Conservation (phyloP, 2,329 filamentous ascomycete genomes). For the Ophiocordyceps camponoti-floridani region DNA sequence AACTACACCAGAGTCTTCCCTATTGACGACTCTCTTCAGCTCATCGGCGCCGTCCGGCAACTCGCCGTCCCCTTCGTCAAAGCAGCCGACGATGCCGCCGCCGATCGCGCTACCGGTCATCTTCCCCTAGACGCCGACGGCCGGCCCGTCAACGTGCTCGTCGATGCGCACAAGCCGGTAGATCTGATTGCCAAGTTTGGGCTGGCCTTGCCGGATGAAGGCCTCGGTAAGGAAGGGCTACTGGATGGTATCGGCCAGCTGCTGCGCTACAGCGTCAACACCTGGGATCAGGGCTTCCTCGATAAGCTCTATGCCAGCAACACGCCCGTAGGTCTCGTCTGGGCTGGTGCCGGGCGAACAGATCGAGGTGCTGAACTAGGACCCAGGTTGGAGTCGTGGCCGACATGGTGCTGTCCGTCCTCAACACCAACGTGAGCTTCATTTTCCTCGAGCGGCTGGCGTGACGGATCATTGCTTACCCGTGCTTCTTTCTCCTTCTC, state of each 20-base stretch:
- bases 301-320: slow-evolving; percentile 91
- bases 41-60: slow-evolving; percentile 47
- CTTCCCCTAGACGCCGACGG: slow-evolving; percentile 21
- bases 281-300: slow-evolving; percentile 94
- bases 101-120: slow-evolving; percentile 31
- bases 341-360: neutral
- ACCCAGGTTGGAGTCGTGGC: slow-evolving; percentile 61
- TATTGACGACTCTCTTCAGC: slow-evolving; percentile 22
- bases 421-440: slow-evolving; percentile 68
- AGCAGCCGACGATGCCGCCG: slow-evolving; percentile 45
- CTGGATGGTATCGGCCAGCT: slow-evolving; percentile 52
- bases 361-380: slow-evolving; percentile 1
- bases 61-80: slow-evolving; percentile 55
- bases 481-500: neutral
- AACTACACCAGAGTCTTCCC: too few species aligned
- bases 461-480: neutral
- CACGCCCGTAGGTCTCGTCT: slow-evolving; percentile 42
- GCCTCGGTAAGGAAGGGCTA: slow-evolving; percentile 53
- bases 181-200: slow-evolving; percentile 35
- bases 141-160: slow-evolving; percentile 35
- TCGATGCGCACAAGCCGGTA: slow-evolving; percentile 42
- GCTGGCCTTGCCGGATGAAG: slow-evolving; percentile 39
- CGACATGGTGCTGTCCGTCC: slow-evolving; percentile 64
- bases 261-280: slow-evolving; percentile 80
- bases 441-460: neutral